Conservation (phyloP, 805 yeast species). For the Starmerella floris region DNA sequence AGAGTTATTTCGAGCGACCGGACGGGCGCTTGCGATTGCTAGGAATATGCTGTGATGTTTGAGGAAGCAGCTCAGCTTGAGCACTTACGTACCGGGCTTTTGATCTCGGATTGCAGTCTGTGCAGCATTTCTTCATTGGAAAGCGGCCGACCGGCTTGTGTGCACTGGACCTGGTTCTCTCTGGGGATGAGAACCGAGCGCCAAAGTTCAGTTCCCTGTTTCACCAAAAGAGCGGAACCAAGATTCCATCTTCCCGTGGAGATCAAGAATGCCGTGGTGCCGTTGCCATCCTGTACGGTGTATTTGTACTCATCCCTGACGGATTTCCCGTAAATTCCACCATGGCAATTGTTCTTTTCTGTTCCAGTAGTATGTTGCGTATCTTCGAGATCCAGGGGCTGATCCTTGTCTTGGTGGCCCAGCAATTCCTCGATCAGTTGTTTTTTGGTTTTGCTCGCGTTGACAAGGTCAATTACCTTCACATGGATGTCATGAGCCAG, state of each 20-base stretch:
- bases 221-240: not conserved
- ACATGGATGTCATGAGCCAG: not conserved
- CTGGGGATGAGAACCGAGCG: slow-evolving; percentile 13
- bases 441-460: slow-evolving; percentile 1
- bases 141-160: not conserved
- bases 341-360: not conserved
- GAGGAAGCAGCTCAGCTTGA: too few species aligned
- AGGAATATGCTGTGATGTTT: too few species aligned
- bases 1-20: too few species aligned
- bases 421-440: slow-evolving; percentile 18
- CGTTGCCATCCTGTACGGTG: slow-evolving; percentile 13
- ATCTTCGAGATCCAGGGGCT: slow-evolving; percentile 3
- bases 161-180: not conserved
- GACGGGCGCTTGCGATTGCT: too few species aligned
- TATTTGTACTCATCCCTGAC: slow-evolving; percentile 8
- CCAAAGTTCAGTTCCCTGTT: slow-evolving; percentile 6
- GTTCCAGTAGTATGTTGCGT: not conserved
- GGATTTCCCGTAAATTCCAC: not conserved
- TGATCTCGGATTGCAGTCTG: not conserved
- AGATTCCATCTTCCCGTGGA: not conserved
- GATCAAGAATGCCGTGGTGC: slow-evolving; percentile 7
- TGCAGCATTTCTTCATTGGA: not conserved
- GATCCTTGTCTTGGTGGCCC: slow-evolving; percentile 14
- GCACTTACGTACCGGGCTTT: too few species aligned
- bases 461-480: not conserved